A percentile compares a stretch with the other conserved stretches of the same genome.
These are phyloP conservation scores for Fusarium subtropicale DNA, from an alignment of 2,329 filamentous ascomycete genomes.

Conservation along the genomic window DNA sequence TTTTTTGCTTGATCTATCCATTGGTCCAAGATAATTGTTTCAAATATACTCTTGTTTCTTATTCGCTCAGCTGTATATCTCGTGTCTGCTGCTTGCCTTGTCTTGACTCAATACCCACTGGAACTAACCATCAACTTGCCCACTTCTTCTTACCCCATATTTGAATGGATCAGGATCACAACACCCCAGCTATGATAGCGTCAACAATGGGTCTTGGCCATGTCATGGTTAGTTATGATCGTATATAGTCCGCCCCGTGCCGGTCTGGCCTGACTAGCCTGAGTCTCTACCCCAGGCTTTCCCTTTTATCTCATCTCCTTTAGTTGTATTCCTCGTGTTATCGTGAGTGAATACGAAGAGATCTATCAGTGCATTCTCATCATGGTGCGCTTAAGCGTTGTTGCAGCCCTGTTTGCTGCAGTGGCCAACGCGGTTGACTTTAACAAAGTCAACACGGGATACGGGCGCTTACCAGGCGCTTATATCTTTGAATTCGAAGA, in stretches of 20 bases:
- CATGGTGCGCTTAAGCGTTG: constrained; percentile 54
- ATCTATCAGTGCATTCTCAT: constrained; percentile 1
- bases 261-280: not conserved
- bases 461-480: constrained; percentile 56
- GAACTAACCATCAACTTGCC: constrained; percentile 25
- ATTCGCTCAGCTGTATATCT: constrained; percentile 14
- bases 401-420: constrained; percentile 53
- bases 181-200: constrained; percentile 11
- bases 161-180: constrained; percentile 9
- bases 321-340: constrained; percentile 11
- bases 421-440: constrained; percentile 48
- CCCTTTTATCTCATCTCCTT: not conserved
- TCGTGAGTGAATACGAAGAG: constrained; percentile 25
- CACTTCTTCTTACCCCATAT: constrained; percentile 3
- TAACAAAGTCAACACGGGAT: constrained; percentile 38
- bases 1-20: not conserved
- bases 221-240: constrained; percentile 18
- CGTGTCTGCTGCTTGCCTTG: constrained; percentile 17
- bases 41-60: not conserved
- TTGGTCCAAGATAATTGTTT: not conserved
- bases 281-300: constrained; percentile 7
- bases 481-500: constrained; percentile 67
- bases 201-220: constrained; percentile 8
- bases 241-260: constrained; percentile 29
- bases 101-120: not conserved